Evolutionary conservation across 257 asterid genomes (phyloP), one percentile per base, ranked within the genome.

Genomic region (Hygrophila difformis): DNA sequence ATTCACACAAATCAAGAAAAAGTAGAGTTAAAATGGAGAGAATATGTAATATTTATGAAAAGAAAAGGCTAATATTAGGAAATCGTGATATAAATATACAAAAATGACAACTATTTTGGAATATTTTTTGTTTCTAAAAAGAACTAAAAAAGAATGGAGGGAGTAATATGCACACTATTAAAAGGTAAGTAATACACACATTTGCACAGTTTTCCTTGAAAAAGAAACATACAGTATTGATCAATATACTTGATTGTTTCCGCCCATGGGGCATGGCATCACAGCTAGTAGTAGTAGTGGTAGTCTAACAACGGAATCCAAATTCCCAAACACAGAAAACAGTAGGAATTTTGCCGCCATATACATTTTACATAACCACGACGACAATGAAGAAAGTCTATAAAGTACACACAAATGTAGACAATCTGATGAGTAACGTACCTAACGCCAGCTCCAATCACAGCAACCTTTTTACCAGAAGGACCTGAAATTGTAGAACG

Each of bases 391-490:
- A 2, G 14, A 13, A 40, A 31, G 23, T 2, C 13, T 18, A 43
- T 45, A 9, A 12, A 35, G 14, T 33, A 2, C 23, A 29, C 18
- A 12, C 12, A 22, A 63, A 46, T 12, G 12, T 5, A 33, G 12
- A 59, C 44, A 45, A 53, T 54, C 17, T 4, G 35, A 59, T 23
- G 10, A 18, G 42, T 2, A 16, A 42, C 67, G 24, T 47, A 80
- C 93, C 93, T 81, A 39, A 77, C 91, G 44, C 95, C 95, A 50
- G 95, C 95, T 47, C 95, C 95, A 41, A 84, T 72, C 56, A 84
- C 91, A 6, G 91, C 95, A 60, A 81, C 87, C 59, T 64, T 73
- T 57, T 63, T 69, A 57, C 57, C 61, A 53, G 75, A 18, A 29
- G 47, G 46, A 47, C 72, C 93, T 73, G 71, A 53, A 61, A 44